phyloP scores from a whole-genome alignment of 495 filamentous ascomycete species.

The Hypoxylon lenormandii region DNA sequence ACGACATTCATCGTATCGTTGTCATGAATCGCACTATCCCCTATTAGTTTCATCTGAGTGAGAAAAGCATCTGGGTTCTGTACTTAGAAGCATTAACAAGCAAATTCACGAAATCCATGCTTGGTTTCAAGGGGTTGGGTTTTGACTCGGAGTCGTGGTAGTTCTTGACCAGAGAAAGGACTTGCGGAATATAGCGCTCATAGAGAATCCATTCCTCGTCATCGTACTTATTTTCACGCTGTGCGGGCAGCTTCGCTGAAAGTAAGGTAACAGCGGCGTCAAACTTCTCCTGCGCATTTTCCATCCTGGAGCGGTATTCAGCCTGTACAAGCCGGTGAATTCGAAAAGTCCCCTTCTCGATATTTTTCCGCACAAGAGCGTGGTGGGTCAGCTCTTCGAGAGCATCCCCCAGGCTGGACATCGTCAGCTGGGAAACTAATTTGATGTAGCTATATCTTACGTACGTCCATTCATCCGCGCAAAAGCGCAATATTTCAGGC shows the following conservation, averaged over 20 bases:
- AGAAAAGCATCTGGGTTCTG: not conserved
- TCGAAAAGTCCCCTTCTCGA: constrained; percentile 22
- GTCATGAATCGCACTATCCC: constrained; percentile 19
- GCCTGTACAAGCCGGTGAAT: constrained; percentile 48
- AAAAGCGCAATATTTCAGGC: constrained; percentile 4
- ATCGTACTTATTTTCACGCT: constrained; percentile 19
- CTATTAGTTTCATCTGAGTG: not conserved
- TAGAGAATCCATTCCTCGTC: constrained; percentile 28
- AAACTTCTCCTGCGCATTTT: constrained; percentile 39
- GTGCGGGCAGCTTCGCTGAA: constrained; percentile 13
- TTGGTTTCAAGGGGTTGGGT: constrained; percentile 18
- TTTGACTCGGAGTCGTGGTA: constrained; percentile 19
- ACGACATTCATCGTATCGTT: constrained; percentile 24
- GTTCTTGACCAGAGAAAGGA: constrained; percentile 18
- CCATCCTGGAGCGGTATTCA: constrained; percentile 39
- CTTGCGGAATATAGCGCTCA: constrained; percentile 26
- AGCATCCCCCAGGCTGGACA: constrained; percentile 14
- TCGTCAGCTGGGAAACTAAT: constrained; percentile 4
- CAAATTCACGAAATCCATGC: constrained; percentile 15
- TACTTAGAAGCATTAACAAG: constrained; percentile 25
- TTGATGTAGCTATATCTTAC: not conserved
- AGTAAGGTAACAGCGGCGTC: constrained; percentile 19
- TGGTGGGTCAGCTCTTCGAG: constrained; percentile 34
- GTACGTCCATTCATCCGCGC: constrained; percentile 11
- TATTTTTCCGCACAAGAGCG: constrained; percentile 35